These are phyloP conservation scores for Closterium sp. DNA, from an alignment of 139 green algal species.

Conservation along the genomic window DNA sequence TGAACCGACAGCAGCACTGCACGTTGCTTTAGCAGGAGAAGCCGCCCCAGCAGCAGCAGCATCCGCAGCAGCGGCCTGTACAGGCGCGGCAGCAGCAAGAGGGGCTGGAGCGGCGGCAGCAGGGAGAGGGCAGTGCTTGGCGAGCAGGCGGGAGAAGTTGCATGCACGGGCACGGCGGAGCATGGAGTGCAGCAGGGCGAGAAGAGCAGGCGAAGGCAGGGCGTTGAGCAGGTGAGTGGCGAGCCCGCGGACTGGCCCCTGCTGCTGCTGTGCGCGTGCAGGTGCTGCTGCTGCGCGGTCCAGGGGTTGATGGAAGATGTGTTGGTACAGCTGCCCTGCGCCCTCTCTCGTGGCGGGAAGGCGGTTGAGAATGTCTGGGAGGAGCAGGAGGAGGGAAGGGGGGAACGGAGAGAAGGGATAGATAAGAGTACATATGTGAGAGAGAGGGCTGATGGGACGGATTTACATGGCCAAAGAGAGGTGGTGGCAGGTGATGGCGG, in stretches of 20 bases:
- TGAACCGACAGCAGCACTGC: not conserved
- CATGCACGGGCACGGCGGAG: not conserved
- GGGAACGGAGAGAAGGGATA: not conserved
- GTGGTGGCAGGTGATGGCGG: no score
- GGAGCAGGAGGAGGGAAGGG: constrained; percentile 1
- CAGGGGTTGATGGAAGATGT: not conserved
- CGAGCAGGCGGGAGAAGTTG: constrained; percentile 15
- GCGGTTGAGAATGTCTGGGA: constrained; percentile 8
- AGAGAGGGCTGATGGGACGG: not conserved
- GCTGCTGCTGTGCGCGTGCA: no score
- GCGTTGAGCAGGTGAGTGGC: not conserved
- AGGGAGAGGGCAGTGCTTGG: constrained; percentile 21
- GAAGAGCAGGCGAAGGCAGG: not conserved
- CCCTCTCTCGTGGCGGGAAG: not conserved
- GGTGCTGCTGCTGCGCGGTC: not conserved
- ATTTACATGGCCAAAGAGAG: no score
- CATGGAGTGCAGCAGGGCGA: constrained; percentile 19
- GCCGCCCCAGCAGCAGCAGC: not conserved
- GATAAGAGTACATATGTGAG: not conserved
- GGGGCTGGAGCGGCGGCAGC: not conserved
- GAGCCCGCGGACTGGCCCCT: no score
- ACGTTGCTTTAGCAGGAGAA: not conserved
- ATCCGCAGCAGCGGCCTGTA: not conserved
- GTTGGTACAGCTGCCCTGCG: constrained; percentile 1
- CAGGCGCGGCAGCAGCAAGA: not conserved